Evolutionary conservation across 352 stramenopile genomes (phyloP).

Genomic region (Hyphochytrium catenoides): DNA sequence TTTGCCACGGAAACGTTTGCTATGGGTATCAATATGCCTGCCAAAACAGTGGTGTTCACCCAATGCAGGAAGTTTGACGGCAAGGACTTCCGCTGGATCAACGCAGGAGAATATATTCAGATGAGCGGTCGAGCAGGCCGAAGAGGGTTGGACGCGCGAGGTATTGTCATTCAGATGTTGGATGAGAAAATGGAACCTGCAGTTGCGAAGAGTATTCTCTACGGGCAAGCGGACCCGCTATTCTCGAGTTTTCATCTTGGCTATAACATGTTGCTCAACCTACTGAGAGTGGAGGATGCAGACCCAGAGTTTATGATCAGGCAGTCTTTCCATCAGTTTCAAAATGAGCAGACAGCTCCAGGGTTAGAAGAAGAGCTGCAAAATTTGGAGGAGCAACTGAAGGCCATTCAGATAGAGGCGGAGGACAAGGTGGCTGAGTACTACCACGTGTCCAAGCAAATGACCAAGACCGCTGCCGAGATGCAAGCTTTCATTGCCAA

Average conservation of each 20-base stretch:
- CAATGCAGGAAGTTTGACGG: conserved; percentile 88
- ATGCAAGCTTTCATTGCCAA: conserved; percentile 73
- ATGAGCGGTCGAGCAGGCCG: conserved; percentile 91
- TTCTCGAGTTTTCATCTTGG: conserved; percentile 83
- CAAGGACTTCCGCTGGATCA: conserved; percentile 86
- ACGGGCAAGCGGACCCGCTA: conserved; percentile 35
- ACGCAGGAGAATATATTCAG: conserved; percentile 78
- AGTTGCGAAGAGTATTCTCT: conserved; percentile 79
- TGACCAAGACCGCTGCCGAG: conserved; percentile 73
- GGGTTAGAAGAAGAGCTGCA: conserved; percentile 46
- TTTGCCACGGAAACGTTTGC: conserved; percentile 95
- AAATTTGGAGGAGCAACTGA: conserved; percentile 42
- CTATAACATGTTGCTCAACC: conserved; percentile 99
- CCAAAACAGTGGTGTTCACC: conserved; percentile 97
- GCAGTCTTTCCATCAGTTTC: conserved; percentile 90
- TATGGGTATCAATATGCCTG: conserved; percentile 99
- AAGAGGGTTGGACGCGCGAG: conserved; percentile 87
- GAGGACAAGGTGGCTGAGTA: conserved; percentile 65
- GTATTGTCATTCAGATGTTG: conserved; percentile 97
- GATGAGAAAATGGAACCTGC: conserved; percentile 96
- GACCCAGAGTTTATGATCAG: conserved; percentile 95
- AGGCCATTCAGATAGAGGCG: conserved; percentile 67
- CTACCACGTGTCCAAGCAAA: conserved; percentile 65
- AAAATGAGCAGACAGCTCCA: conserved; percentile 52
- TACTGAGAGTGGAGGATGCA: conserved; percentile 89